Evolutionary conservation across 2,329 filamentous ascomycete genomes (phyloP).

Genomic region (Emmonsia crescens): DNA sequence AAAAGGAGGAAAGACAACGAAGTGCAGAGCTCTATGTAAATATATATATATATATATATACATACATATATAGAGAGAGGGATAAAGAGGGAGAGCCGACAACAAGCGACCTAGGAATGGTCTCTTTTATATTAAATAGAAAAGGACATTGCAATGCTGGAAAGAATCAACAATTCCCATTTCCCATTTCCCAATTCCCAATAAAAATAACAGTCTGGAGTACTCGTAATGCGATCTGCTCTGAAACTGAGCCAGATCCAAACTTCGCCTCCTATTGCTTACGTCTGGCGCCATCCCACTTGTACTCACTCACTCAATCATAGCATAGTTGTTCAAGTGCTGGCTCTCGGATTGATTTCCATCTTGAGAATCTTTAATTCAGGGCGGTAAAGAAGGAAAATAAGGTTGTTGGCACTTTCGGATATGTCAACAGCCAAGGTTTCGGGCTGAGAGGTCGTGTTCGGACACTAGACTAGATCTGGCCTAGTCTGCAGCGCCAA

Average conservation of each 20-base stretch:
- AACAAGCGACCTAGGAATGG: background rate
- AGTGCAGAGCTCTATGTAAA: background rate
- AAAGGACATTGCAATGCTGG: background rate
- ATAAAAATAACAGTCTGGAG: background rate
- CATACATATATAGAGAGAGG: no score
- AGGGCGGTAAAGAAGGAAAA: no score
- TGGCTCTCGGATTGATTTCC: background rate
- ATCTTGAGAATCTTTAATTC: no score
- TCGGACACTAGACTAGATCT: background rate
- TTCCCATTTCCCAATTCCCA: no score
- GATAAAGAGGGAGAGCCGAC: background rate
- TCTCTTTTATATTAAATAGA: background rate
- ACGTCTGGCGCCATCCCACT: background rate
- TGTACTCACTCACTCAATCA: background rate
- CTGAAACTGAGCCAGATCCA: background rate
- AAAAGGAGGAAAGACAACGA: background rate
- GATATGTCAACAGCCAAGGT: no score
- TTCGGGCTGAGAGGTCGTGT: background rate
- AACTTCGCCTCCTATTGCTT: background rate
- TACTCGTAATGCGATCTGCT: background rate
- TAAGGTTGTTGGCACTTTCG: no score
- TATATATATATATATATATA: background rate
- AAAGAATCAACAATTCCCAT: background rate
- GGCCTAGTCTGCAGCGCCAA: background rate
- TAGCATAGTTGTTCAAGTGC: background rate